Conservation (phyloP, 768 basidiomycete genomes). For the Lactifluus pinguis region DNA sequence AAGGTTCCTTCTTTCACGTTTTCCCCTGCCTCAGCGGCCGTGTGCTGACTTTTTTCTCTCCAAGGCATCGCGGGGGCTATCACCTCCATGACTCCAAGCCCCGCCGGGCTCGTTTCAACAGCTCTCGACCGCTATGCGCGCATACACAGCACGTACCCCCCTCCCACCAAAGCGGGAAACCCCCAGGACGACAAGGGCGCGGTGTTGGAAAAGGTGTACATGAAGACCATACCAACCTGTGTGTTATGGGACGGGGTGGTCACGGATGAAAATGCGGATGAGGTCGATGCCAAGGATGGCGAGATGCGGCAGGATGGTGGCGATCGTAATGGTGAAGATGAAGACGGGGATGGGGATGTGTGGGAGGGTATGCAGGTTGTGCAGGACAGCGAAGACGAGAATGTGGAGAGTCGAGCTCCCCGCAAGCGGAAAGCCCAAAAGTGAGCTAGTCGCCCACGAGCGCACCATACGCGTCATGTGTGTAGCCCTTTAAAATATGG, state of each 20-base stretch:
- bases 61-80: conserved; percentile 66
- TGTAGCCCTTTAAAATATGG: too few relatives aligned
- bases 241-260: conserved; percentile 49
- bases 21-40: not conserved
- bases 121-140: conserved; percentile 64
- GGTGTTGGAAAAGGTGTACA: conserved; percentile 54
- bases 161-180: conserved; percentile 38
- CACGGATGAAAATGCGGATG: conserved; percentile 1
- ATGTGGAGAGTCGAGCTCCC: conserved; percentile 20
- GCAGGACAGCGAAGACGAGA: conserved; percentile 28
- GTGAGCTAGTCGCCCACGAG: not conserved
- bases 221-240: conserved; percentile 52
- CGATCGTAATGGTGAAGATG: conserved; percentile 28
- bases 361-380: conserved; percentile 61
- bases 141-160: conserved; percentile 53
- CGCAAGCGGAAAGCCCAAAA: conserved; percentile 21
- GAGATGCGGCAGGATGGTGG: conserved; percentile 23
- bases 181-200: conserved; percentile 49
- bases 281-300: not conserved
- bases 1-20: conserved; percentile 34
- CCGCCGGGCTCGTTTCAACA: conserved; percentile 47
- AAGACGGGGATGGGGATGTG: conserved; percentile 33
- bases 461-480: not conserved
- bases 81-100: conserved; percentile 50
- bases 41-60: not conserved